Evolutionary conservation across 1,139 yeast genomes (phyloP).

Genomic region (Yamadazyma trypodendri): DNA sequence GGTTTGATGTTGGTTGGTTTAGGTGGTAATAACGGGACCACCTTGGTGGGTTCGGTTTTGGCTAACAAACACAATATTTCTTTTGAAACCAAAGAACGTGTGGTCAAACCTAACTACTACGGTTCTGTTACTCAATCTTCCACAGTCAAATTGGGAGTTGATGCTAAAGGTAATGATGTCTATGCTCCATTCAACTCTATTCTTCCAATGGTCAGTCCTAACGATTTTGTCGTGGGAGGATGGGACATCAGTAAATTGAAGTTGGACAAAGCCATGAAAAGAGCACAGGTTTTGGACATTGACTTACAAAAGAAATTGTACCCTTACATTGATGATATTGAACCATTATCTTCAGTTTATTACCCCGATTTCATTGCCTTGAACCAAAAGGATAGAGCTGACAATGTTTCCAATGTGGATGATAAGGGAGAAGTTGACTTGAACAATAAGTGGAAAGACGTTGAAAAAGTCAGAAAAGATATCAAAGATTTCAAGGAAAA

Average conservation of each 20-base stretch:
- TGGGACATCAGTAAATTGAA: conserved; percentile 86
- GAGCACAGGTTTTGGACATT: conserved; percentile 85
- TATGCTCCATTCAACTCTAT: conserved; percentile 91
- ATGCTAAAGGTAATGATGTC: conserved; percentile 76
- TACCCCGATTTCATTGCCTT: conserved; percentile 97
- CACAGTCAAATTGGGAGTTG: conserved; percentile 87
- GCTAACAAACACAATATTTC: conserved; percentile 80
- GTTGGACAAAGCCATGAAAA: conserved; percentile 75
- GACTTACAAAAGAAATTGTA: conserved; percentile 78
- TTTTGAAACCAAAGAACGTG: conserved; percentile 83
- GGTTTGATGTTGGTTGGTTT: conserved; percentile 91
- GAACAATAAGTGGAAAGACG: conserved; percentile 82
- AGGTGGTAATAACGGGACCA: conserved; percentile 97
- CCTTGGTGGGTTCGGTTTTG: conserved; percentile 78
- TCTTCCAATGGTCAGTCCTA: conserved; percentile 86
- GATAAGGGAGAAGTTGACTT: conserved; percentile 50
- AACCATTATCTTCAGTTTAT: conserved; percentile 82
- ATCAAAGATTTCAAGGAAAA: conserved; percentile 73
- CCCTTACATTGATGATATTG: conserved; percentile 59
- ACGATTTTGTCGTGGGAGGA: conserved; percentile 87
- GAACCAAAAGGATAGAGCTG: conserved; percentile 89
- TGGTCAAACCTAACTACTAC: conserved; percentile 78
- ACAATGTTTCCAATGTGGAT: conserved; percentile 70
- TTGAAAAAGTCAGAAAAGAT: conserved; percentile 81
- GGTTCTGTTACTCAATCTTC: conserved; percentile 97